Evolutionary conservation across 2,329 filamentous ascomycete species (phyloP).

Genomic region (Penicillium sp.): DNA sequence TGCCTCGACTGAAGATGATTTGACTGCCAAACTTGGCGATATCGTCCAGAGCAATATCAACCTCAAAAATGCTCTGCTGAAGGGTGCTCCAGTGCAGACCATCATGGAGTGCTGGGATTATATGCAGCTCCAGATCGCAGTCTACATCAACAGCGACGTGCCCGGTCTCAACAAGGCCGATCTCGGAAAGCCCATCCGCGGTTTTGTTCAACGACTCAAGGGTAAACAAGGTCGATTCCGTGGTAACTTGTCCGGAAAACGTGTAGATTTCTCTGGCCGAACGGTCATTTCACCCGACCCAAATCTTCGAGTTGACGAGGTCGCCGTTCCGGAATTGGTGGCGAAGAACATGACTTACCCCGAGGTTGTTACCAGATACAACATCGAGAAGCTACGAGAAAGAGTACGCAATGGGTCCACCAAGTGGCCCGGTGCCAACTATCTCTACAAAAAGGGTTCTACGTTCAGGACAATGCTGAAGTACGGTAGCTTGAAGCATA

Average conservation of each 20-base stretch:
- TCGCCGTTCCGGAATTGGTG: slow-evolving; percentile 88
- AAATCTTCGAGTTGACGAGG: slow-evolving; percentile 89
- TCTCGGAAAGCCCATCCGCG: slow-evolving; percentile 84
- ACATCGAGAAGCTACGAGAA: slow-evolving; percentile 77
- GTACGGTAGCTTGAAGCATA: slow-evolving; percentile 70
- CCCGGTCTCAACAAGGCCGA: slow-evolving; percentile 89
- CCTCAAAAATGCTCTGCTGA: slow-evolving; percentile 79
- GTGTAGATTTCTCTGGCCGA: slow-evolving; percentile 96
- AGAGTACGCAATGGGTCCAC: slow-evolving; percentile 76
- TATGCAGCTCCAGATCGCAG: slow-evolving; percentile 89
- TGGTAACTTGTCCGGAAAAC: slow-evolving; percentile 95
- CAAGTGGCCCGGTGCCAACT: slow-evolving; percentile 87
- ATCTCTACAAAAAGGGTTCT: slow-evolving; percentile 71
- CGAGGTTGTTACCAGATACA: slow-evolving; percentile 82
- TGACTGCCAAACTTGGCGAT: slow-evolving; percentile 95
- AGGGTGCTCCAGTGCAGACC: slow-evolving; percentile 81
- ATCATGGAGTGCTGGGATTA: slow-evolving; percentile 99
- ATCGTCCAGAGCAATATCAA: slow-evolving; percentile 91
- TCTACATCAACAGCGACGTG: slow-evolving; percentile 97
- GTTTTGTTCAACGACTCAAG: slow-evolving; percentile 93
- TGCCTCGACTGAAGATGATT: slow-evolving; percentile 92
- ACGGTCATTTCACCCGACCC: slow-evolving; percentile 98
- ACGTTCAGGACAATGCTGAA: slow-evolving; percentile 76
- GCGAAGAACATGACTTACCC: slow-evolving; percentile 96
- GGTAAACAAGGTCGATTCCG: slow-evolving; percentile 97